phyloP scores from a whole-genome alignment of 129 eudicot species.

The Artemisia annua region DNA sequence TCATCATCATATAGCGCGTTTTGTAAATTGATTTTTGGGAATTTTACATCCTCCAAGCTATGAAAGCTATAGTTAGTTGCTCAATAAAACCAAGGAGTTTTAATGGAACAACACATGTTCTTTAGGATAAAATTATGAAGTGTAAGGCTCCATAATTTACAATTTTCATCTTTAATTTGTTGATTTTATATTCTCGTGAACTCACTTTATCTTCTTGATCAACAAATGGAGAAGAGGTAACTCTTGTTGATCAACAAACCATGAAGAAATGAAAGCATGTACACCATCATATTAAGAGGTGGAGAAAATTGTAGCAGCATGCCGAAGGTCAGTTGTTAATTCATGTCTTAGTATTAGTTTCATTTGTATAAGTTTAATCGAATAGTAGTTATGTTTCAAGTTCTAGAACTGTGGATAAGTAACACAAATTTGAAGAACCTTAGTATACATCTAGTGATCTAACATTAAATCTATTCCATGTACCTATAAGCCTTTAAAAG shows the following conservation, averaged over 20 bases:
- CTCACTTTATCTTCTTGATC: background rate
- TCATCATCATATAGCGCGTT: no score
- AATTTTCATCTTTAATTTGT: background rate
- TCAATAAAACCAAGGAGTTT: background rate
- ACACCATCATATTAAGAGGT: background rate
- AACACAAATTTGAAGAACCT: no score
- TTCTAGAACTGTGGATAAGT: no score
- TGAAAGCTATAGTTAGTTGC: background rate
- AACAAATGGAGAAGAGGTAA: background rate
- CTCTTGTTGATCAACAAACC: no score
- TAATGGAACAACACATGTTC: constrained; percentile 7
- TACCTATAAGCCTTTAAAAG: no score
- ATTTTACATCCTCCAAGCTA: constrained; percentile 9
- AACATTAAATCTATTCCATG: no score
- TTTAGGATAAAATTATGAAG: constrained; percentile 8
- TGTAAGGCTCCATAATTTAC: constrained; percentile 3
- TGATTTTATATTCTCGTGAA: background rate
- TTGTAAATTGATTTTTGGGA: background rate
- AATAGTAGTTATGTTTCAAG: no score
- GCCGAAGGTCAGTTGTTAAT: constrained; percentile 5
- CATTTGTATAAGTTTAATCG: no score
- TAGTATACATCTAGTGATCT: no score
- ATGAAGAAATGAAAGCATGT: constrained; percentile 12
- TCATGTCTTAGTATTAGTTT: background rate
- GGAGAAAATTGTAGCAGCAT: no score